phyloP scores from a whole-genome alignment of 2,329 filamentous ascomycete genomes.

The Ambrosiella cleistominuta region DNA sequence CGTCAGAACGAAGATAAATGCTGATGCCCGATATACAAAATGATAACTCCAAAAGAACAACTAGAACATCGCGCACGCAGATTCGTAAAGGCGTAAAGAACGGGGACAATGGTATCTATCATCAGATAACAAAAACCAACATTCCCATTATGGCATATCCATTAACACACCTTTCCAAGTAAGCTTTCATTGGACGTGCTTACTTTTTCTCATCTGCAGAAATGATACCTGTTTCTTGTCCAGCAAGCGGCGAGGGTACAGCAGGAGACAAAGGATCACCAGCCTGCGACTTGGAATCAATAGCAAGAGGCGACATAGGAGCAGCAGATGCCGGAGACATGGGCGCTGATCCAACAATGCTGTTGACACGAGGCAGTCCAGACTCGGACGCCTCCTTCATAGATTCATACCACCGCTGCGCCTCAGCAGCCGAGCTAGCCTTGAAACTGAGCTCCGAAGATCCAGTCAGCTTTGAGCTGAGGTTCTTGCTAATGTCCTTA shows the following conservation, averaged over 20 bases:
- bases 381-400: conserved; percentile 45
- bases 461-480: conserved; percentile 67
- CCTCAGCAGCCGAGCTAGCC: conserved; percentile 63
- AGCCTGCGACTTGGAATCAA: conserved; percentile 13
- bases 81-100: too few relatives aligned
- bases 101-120: too few relatives aligned
- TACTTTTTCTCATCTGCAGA: conserved; percentile 1
- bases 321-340: conserved; percentile 20
- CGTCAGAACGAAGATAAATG: too few relatives aligned
- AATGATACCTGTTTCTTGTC: conserved; percentile 13
- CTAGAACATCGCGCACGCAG: too few relatives aligned
- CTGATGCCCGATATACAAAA: too few relatives aligned
- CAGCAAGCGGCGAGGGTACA: conserved; percentile 12
- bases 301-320: conserved; percentile 15
- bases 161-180: not conserved
- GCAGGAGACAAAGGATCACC: conserved; percentile 12
- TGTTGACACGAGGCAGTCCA: conserved; percentile 19
- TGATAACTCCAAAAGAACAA: too few relatives aligned
- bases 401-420: conserved; percentile 68
- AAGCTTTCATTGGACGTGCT: not conserved
- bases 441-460: conserved; percentile 73
- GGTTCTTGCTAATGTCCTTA: conserved; percentile 69
- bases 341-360: conserved; percentile 17
- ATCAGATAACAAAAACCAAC: not conserved
- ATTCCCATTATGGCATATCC: not conserved